A percentile compares a stretch with the other conserved stretches of the same genome.
Evolutionary conservation across 73 alveolate genomes (phyloP).

Genomic region (Urostyla sp.): DNA sequence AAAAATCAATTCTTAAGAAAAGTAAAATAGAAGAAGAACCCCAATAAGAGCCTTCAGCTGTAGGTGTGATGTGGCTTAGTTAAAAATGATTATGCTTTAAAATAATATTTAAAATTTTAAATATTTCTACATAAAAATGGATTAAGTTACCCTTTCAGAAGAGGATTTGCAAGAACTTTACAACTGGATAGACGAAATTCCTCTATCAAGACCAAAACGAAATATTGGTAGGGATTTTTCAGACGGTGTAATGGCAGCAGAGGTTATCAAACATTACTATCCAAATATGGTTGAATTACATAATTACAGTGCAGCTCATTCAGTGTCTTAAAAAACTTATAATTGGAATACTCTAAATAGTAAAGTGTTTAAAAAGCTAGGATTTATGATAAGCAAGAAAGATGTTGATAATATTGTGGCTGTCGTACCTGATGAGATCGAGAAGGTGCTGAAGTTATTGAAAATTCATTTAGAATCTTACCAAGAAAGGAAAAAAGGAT

Average conservation of each 20-base stretch:
- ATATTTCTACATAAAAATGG: slow-evolving; percentile 61
- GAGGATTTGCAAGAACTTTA: slow-evolving; percentile 88
- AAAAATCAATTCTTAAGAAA: too few species aligned
- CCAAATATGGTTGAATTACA: slow-evolving; percentile 73
- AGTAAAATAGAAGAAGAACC: too few species aligned
- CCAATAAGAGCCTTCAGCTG: background rate
- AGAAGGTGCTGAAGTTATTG: slow-evolving; percentile 76
- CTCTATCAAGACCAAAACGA: slow-evolving; percentile 96
- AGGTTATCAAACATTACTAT: slow-evolving; percentile 64
- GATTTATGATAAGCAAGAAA: slow-evolving; percentile 81
- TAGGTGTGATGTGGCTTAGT: slow-evolving; percentile 3
- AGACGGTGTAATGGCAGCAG: slow-evolving; percentile 91
- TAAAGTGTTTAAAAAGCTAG: slow-evolving; percentile 95
- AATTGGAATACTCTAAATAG: slow-evolving; percentile 95
- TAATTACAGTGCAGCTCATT: slow-evolving; percentile 73
- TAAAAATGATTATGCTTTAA: slow-evolving; percentile 1
- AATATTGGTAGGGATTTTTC: slow-evolving; percentile 98
- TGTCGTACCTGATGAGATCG: slow-evolving; percentile 93
- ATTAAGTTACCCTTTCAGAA: slow-evolving; percentile 77
- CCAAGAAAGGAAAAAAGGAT: slow-evolving; percentile 31
- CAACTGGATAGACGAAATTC: slow-evolving; percentile 98
- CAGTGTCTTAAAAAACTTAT: slow-evolving; percentile 62
- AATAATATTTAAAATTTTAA: slow-evolving; percentile 12
- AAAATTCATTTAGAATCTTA: slow-evolving; percentile 40
- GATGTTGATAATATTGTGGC: slow-evolving; percentile 88